phyloP scores from a whole-genome alignment of 2,329 filamentous ascomycete species.

The Xylariaceae sp. region DNA sequence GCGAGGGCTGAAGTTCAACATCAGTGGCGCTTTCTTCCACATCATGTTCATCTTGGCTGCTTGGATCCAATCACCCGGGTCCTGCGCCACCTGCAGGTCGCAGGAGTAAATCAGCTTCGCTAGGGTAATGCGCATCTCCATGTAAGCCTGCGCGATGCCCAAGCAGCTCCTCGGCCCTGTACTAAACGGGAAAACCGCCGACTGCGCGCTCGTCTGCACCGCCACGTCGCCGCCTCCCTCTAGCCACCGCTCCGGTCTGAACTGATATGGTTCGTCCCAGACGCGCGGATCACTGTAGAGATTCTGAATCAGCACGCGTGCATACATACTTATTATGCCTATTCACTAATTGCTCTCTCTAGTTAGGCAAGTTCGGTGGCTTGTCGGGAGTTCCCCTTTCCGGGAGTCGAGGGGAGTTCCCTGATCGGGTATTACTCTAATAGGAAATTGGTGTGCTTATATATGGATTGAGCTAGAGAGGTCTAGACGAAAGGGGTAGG shows the following conservation, averaged over 20 bases:
- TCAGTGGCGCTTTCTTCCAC: conserved; percentile 32
- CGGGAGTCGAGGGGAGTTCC: no score
- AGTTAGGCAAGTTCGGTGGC: no score
- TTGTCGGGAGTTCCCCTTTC: no score
- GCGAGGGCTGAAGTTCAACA: conserved; percentile 26
- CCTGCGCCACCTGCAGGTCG: conserved; percentile 20
- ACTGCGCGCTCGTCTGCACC: background rate
- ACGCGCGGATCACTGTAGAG: conserved; percentile 15
- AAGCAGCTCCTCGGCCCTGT: conserved; percentile 30
- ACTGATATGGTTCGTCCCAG: conserved; percentile 29
- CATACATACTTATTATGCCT: no score
- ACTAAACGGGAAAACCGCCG: conserved; percentile 28
- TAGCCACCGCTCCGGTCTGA: conserved; percentile 33
- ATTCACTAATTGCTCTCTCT: background rate
- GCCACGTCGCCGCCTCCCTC: conserved; percentile 7
- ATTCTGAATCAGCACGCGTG: background rate
- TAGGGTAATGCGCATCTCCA: conserved; percentile 34
- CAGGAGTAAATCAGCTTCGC: conserved; percentile 32
- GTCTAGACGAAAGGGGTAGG: no score
- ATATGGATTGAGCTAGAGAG: no score
- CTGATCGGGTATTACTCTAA: no score
- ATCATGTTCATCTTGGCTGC: conserved; percentile 29
- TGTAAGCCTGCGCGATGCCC: conserved; percentile 31
- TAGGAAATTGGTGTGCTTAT: no score
- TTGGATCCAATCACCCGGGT: conserved; percentile 28